Evolutionary conservation across 331 rosid genomes (phyloP), one percentile per base, ranked within the genome.

Genomic region (Malus hybrid): DNA sequence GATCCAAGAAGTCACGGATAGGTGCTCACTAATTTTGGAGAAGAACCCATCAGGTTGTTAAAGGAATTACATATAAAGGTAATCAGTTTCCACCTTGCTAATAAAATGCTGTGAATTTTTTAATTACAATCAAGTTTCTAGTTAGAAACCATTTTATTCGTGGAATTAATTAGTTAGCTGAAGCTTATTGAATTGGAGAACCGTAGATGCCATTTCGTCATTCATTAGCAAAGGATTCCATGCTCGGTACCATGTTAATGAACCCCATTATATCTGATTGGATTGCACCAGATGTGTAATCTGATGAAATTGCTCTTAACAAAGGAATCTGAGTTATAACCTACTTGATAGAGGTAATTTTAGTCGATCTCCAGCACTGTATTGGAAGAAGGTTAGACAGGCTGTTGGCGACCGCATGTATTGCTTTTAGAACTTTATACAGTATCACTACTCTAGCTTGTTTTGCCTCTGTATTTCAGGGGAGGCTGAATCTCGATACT

Each of bases 1-100:
- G 97, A 87, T 80, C 96, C 97, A 33, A 90, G 97, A 86, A 90
- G 98, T 86, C 98, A 93, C 70, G 98, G 97, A 75, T 93, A 93
- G 93, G 52, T 73, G 46, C 74, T 73, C 69, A 28, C 61, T 67
- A 74, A 61, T 75, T 76, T 73, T 62, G 59, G 28, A 24, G 70
- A 29, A 62, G 42, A 61, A 57, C 68, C 18, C 42, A 28, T 16
- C 20, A 18, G 34, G 44, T 64, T 84, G 78, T 86, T 71, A 6
- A 52, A 67, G 76, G 72, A 77, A 78, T 76, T 74, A 77, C 83
- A 74, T 75, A 48, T 56, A 83, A 31, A 71, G 79, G 80, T 73
- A 74, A 46, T 55, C 34, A 34, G 15, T 60, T 15, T 62, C 65
- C 52, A 22, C 16, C 13, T 63, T 29, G 64, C 61, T 74, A 75